Evolutionary conservation across 2,329 filamentous ascomycete species (phyloP), one percentile per base, ranked within the genome.

Genomic region (Botrytis aclada): DNA sequence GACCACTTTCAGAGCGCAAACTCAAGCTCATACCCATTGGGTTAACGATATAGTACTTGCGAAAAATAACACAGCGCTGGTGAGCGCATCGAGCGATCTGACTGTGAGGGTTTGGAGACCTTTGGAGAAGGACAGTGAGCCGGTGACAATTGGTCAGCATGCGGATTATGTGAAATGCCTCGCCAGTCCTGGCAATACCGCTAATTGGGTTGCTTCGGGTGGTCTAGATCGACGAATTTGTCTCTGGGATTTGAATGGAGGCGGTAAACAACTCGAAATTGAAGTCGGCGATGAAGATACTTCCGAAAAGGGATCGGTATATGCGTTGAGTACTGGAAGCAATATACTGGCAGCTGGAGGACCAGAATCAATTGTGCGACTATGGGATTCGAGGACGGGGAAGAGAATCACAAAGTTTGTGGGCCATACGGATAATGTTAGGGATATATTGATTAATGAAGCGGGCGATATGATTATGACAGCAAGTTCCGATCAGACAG

Each of bases 101-200:
- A 92, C 90, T 9, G 91, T 93, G 74, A 90, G 91, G 80, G 82
- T 93, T 78, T 93, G 91, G 96, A 89, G 95, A 72, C 95, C 95
- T 10, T 85, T 90, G 75, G 88, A 88, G 64, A 85, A 88, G 72
- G 88, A 89, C 65, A 83, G 84, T 37, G 86, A 91, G 67, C 91
- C 93, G 8, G 87, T 89, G 76, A 94, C 93, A 60, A 95, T 99
- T 80, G 96, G 96, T 76, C 90, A 95, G 79, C 96, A 99, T 82
- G 92, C 91, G 79, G 96, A 99, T 85, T 99, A 98, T 81, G 95
- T 97, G 80, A 99, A 98, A 83, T 95, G 94, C 77, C 88, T 99
- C 54, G 93, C 95, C 29, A 92, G 93, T 12, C 93, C 95, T 61
- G 86, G 88, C 77, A 83, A 86, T 60, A 86, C 89, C 58, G 88